These are phyloP conservation scores for Hansfordia pulvinata DNA, from an alignment of 2,329 filamentous ascomycete species.

Conservation along the genomic window DNA sequence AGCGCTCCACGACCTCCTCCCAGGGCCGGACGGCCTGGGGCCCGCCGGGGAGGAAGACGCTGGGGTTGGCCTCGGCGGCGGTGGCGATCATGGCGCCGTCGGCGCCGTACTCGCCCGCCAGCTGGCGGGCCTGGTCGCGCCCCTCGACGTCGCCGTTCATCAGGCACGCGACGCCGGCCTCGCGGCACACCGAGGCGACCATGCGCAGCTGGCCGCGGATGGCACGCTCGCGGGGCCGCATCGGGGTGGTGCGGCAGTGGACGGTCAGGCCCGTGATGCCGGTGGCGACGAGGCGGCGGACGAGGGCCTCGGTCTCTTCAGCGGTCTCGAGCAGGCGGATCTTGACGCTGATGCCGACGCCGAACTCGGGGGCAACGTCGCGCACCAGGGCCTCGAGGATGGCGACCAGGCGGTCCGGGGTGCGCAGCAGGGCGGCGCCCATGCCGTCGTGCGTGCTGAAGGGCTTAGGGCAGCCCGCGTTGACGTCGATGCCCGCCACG, in stretches of 20 bases:
- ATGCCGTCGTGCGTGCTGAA: conserved; percentile 91
- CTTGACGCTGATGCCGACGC: conserved; percentile 94
- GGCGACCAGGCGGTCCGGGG: conserved; percentile 67
- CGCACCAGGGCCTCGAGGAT: conserved; percentile 76
- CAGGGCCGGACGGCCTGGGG: conserved; percentile 62
- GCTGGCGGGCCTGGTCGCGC: conserved; percentile 54
- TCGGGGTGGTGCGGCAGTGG: conserved; percentile 91
- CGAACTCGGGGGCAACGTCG: conserved; percentile 61
- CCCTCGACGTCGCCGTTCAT: conserved; percentile 88
- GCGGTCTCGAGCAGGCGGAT: conserved; percentile 75
- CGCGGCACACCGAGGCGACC: conserved; percentile 67
- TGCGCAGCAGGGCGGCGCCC: conserved; percentile 81
- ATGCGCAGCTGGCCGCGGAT: conserved; percentile 77
- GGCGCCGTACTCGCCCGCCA: conserved; percentile 69
- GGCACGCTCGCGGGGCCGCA: conserved; percentile 80
- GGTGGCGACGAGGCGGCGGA: conserved; percentile 65
- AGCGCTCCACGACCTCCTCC: conserved; percentile 64
- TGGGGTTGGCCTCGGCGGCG: conserved; percentile 80
- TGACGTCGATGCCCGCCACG: conserved; percentile 90
- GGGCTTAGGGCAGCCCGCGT: conserved; percentile 95
- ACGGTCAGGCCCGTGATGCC: conserved; percentile 88
- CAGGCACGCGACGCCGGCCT: conserved; percentile 78
- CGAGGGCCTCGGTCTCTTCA: conserved; percentile 62
- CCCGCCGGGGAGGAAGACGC: conserved; percentile 59
- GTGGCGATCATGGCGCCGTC: conserved; percentile 98